Evolutionary conservation across 768 basidiomycete genomes (phyloP), one percentile per base, ranked within the genome.

Genomic region (Artomyces pyxidatus): DNA sequence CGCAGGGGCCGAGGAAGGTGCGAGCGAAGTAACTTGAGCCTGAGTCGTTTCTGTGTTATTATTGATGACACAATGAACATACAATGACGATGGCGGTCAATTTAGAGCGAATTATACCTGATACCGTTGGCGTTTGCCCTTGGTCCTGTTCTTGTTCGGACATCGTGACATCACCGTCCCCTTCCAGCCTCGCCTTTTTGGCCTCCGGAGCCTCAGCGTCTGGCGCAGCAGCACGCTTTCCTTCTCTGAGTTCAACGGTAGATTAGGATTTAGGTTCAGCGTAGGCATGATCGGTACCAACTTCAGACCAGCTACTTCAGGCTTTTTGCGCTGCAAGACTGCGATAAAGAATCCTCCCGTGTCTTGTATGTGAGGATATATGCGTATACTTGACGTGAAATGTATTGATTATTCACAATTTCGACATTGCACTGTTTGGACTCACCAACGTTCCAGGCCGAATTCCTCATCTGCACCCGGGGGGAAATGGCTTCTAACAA

Each of bases 341-440:
- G 92, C 92, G n/a, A 99, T 82, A 61, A 96, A 99, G 68, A 99
- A 99, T 0, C 93, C 96, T 3, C 96, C 96, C 0, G 93, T 90
- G 60, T 99, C 88, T 65, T 98, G 96, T 8, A 96, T 69, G 63
- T 98, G 94, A 2, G 96, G 94, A 61, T 95, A 88, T 54, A 98
- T 80, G 32, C 96, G 78, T 64, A 97, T 68, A 58, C 93, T 96
- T 22, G 23, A n/a, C 23, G 29, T 1, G 16, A 46, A 22, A 26
- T 7, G 27, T 19, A 14, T 19, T 22, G 8, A 11, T 35, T 17
- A 37, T 35, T 29, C 21, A 38, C 10, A 16, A 8, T 17, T 1
- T n/a, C 37, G 16, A 21, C 8, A 22, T n/a, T 19, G 30, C n/a
- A 10, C 3, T 23, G 26, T 4, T 43, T 51, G 21, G 9, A 59